phyloP scores from a whole-genome alignment of 1,139 yeast species.

The Lodderomyces margitis region DNA sequence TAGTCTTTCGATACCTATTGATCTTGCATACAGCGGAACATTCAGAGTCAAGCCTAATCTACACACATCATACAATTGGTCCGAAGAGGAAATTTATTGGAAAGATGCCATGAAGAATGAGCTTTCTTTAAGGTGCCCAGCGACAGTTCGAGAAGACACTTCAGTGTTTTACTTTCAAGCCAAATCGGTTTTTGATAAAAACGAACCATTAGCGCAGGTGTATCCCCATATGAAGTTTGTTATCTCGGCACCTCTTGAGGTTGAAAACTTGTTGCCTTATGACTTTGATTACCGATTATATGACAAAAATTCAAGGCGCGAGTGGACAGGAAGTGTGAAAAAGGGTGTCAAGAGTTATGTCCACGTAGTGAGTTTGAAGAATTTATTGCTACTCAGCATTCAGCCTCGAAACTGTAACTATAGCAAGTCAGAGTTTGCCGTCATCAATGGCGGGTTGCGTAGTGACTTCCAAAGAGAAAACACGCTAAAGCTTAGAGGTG shows the following conservation, averaged over 20 bases:
- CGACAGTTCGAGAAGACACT: constrained; percentile 33
- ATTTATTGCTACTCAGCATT: constrained; percentile 68
- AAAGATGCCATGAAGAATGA: constrained; percentile 50
- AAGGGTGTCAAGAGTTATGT: constrained; percentile 70
- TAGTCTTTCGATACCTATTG: constrained; percentile 69
- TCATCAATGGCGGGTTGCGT: constrained; percentile 60
- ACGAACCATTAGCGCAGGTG: constrained; percentile 67
- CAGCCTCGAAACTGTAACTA: constrained; percentile 67
- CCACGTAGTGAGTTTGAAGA: constrained; percentile 77
- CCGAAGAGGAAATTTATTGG: constrained; percentile 64
- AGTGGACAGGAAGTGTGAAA: constrained; percentile 61
- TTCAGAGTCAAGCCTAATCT: constrained; percentile 62
- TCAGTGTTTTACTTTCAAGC: constrained; percentile 69
- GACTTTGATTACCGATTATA: constrained; percentile 75
- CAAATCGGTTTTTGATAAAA: constrained; percentile 59
- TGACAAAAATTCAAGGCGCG: constrained; percentile 71
- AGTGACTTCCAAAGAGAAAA: constrained; percentile 59
- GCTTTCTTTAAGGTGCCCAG: constrained; percentile 58
- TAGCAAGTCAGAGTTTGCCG: constrained; percentile 74
- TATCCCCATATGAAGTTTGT: constrained; percentile 85
- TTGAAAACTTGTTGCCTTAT: constrained; percentile 82
- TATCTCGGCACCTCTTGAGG: constrained; percentile 81
- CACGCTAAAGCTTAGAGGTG: constrained; percentile 35
- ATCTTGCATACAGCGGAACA: constrained; percentile 56
- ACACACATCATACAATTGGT: constrained; percentile 63